Conservation (phyloP, 2,329 filamentous ascomycete genomes). For the Alternaria postmessia region DNA sequence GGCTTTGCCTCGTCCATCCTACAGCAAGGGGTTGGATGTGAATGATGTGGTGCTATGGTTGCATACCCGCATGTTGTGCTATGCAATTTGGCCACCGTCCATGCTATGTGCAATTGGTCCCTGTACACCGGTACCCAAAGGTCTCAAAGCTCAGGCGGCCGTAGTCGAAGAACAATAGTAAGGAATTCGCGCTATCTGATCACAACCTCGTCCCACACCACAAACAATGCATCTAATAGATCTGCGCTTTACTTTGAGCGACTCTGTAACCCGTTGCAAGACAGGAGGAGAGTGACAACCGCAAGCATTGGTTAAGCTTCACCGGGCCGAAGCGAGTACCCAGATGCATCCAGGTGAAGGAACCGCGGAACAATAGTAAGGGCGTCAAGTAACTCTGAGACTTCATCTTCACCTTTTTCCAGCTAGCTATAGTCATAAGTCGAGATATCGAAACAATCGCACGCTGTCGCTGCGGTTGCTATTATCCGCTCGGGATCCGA, state of each 20-base stretch:
- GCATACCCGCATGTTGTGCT: neutral
- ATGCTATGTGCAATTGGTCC: constrained; percentile 2
- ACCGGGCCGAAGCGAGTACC: constrained; percentile 9
- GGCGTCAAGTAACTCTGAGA: constrained; percentile 14
- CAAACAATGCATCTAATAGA: constrained; percentile 18
- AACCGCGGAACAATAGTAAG: constrained; percentile 36
- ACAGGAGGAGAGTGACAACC: constrained; percentile 15
- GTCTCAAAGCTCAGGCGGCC: constrained; percentile 29
- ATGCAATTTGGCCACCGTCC: neutral
- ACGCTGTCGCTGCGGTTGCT: constrained; percentile 11
- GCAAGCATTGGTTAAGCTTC: constrained; percentile 17
- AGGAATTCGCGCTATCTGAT: constrained; percentile 29
- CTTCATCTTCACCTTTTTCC: neutral
- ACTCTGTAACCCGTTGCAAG: constrained; percentile 17
- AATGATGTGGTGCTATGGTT: neutral
- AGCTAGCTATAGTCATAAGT: constrained; percentile 13
- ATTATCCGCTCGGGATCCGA: constrained; percentile 18
- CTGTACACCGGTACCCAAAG: constrained; percentile 3
- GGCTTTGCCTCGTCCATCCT: neutral
- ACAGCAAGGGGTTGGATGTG: neutral
- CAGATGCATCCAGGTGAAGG: constrained; percentile 15
- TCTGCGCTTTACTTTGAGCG: constrained; percentile 2
- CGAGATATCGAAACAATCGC: constrained; percentile 12
- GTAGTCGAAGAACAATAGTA: constrained; percentile 47
- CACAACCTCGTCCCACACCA: constrained; percentile 15